Evolutionary conservation across 768 basidiomycete genomes (phyloP).

Genomic region (Podaxis pistillaris): DNA sequence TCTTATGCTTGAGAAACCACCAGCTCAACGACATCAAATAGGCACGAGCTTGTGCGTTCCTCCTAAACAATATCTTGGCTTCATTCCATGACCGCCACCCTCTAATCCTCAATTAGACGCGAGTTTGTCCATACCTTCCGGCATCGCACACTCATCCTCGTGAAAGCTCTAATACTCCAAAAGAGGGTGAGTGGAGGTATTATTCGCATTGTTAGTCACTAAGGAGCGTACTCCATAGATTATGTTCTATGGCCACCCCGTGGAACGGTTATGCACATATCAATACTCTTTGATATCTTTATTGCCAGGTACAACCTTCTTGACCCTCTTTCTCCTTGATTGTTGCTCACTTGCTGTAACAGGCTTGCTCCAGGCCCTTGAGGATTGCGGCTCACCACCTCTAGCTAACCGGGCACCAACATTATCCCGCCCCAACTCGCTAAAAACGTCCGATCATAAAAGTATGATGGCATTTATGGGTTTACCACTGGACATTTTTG

Average conservation of each 20-base stretch:
- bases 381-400: conserved; percentile 89
- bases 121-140: conserved; percentile 94
- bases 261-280: conserved; percentile 93
- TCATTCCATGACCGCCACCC: conserved; percentile 8
- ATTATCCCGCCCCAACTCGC: conserved; percentile 65
- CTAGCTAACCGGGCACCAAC: conserved; percentile 65
- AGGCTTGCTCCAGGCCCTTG: conserved; percentile 86
- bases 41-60: conserved; percentile 67
- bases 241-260: conserved; percentile 96
- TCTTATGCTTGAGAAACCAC: neutral
- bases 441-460: conserved; percentile 85
- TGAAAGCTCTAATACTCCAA: conserved; percentile 93
- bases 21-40: conserved; percentile 23
- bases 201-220: neutral
- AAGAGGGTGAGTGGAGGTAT: conserved; percentile 61
- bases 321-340: neutral
- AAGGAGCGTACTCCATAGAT: conserved; percentile 48
- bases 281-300: conserved; percentile 97
- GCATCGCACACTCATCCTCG: conserved; percentile 86
- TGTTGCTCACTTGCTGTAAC: conserved; percentile 7
- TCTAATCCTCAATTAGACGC: conserved; percentile 46
- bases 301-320: conserved; percentile 64
- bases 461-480: conserved; percentile 92
- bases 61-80: neutral
- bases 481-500: conserved; percentile 91